Evolutionary conservation across 805 yeast species (phyloP).

Genomic region (Hanseniaspora thailandica): DNA sequence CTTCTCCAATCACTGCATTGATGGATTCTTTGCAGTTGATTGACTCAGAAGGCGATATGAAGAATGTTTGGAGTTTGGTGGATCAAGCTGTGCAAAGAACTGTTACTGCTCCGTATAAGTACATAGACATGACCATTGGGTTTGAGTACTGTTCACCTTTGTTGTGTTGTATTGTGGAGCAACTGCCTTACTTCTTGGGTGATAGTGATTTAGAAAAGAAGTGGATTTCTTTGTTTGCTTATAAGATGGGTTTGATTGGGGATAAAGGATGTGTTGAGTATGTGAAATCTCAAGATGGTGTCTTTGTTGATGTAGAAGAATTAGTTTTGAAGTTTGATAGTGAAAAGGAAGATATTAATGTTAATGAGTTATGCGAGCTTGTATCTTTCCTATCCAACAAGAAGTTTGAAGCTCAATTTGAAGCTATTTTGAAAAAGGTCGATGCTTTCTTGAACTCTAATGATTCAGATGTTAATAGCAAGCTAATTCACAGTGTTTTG

Average conservation of each 20-base stretch:
- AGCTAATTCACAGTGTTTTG: background rate
- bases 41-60: constrained; percentile 15
- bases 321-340: background rate
- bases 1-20: constrained; percentile 46
- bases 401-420: background rate
- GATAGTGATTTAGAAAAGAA: constrained; percentile 22
- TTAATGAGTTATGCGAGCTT: background rate
- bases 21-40: constrained; percentile 36
- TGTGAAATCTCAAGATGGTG: background rate
- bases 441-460: background rate
- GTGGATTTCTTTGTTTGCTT: constrained; percentile 44
- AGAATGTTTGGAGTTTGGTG: constrained; percentile 46
- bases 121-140: constrained; percentile 46
- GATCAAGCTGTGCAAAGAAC: constrained; percentile 70
- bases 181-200: constrained; percentile 44
- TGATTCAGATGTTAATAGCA: background rate
- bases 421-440: background rate
- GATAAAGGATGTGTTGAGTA: constrained; percentile 33
- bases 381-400: background rate
- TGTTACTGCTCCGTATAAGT: constrained; percentile 69
- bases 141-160: constrained; percentile 43
- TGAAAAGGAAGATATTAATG: background rate
- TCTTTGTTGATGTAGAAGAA: background rate
- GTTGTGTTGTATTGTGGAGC: constrained; percentile 51
- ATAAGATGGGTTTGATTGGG: constrained; percentile 44